These are phyloP conservation scores for Puccinia brachypodii DNA, from an alignment of 1,284 basidiomycete genomes.

Conservation along the genomic window DNA sequence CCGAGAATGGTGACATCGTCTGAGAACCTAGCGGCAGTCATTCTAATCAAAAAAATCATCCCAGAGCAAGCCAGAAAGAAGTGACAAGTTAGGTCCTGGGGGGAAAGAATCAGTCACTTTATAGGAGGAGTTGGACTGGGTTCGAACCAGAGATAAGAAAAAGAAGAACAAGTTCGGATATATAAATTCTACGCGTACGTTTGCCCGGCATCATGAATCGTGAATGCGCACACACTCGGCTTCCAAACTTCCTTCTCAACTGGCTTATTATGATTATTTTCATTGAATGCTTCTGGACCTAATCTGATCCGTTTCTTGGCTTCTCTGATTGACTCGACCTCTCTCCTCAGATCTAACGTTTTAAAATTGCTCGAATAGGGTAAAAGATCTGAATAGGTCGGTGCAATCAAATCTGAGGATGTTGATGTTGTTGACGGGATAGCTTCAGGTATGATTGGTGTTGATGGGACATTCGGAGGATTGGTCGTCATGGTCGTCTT, in stretches of 20 bases:
- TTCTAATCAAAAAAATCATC: conserved; percentile 62
- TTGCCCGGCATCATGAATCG: conserved; percentile 84
- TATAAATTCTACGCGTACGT: conserved; percentile 66
- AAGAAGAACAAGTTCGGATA: conserved; percentile 20
- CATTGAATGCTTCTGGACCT: conserved; percentile 65
- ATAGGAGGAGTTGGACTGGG: conserved; percentile 2
- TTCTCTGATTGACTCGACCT: conserved; percentile 86
- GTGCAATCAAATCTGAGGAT: conserved; percentile 58
- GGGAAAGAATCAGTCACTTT: conserved; percentile 20
- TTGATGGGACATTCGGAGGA: conserved; percentile 15
- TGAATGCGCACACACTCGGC: conserved; percentile 89
- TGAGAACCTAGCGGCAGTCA: conserved; percentile 85
- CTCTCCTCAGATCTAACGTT: conserved; percentile 82
- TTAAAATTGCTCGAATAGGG: conserved; percentile 80
- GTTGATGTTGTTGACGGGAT: neutral
- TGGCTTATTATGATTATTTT: conserved; percentile 23
- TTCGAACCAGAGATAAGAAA: conserved; percentile 24
- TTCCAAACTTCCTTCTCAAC: conserved; percentile 50
- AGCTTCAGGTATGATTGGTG: conserved; percentile 27
- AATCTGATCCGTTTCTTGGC: conserved; percentile 82
- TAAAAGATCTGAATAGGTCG: conserved; percentile 71
- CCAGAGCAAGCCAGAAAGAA: conserved; percentile 14
- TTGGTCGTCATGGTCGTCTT: neutral
- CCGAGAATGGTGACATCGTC: conserved; percentile 91
- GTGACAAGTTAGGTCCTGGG: conserved; percentile 29